These are phyloP conservation scores for Nadsonia commutata DNA, from an alignment of 1,139 yeast genomes.

Conservation along the genomic window DNA sequence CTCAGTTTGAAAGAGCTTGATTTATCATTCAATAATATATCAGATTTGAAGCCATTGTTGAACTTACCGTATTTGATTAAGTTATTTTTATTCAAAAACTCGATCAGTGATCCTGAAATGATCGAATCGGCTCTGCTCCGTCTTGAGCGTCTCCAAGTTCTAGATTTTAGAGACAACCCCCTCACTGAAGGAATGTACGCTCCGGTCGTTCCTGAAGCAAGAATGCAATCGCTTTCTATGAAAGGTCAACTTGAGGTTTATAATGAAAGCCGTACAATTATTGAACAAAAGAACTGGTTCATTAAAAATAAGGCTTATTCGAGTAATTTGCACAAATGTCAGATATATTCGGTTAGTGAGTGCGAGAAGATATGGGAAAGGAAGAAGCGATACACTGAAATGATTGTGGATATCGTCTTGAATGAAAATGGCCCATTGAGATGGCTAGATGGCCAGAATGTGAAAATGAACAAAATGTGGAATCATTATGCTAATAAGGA, in stretches of 20 bases:
- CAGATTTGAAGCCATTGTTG: background rate
- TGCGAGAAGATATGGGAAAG: background rate
- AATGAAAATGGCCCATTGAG: background rate
- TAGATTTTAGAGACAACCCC: background rate
- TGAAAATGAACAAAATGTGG: background rate
- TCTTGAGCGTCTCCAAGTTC: background rate
- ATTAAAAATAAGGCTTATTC: background rate
- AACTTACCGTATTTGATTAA: background rate
- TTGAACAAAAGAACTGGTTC: background rate
- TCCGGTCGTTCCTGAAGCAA: background rate
- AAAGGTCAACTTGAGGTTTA: background rate
- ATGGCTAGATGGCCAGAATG: background rate
- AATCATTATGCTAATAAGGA: background rate
- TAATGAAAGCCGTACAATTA: background rate
- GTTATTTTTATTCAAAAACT: background rate
- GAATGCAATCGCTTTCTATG: background rate
- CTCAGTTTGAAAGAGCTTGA: slow-evolving; percentile 53
- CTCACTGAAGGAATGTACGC: background rate
- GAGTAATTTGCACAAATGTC: background rate
- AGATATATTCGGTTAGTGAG: background rate
- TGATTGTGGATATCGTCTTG: background rate
- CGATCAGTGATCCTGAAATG: background rate
- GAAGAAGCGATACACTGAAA: background rate
- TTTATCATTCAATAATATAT: slow-evolving; percentile 48
- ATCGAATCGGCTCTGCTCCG: background rate